phyloP scores from a whole-genome alignment of 2,329 filamentous ascomycete genomes.

The Clonostachys byssicola region DNA sequence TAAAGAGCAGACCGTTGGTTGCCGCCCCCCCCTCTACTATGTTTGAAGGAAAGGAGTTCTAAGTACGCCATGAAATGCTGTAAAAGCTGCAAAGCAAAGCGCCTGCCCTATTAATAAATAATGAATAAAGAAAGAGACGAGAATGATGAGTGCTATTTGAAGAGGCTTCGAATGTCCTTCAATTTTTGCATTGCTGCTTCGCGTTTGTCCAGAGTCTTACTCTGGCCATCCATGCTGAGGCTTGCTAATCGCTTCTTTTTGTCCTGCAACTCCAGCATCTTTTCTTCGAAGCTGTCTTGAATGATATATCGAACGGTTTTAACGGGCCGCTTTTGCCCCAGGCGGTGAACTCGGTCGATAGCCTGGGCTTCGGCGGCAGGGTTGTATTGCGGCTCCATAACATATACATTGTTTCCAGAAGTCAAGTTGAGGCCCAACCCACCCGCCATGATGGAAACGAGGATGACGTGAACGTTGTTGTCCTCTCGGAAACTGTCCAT shows the following conservation, averaged over 20 bases:
- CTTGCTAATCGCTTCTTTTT: conserved; percentile 92
- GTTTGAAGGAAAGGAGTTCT: too few relatives aligned
- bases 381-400: conserved; percentile 99
- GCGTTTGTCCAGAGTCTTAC: conserved; percentile 46
- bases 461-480: conserved; percentile 67
- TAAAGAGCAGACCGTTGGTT: too few relatives aligned
- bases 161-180: conserved; percentile 54
- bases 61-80: background rate
- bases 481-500: conserved; percentile 77
- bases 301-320: conserved; percentile 88
- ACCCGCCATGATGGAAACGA: conserved; percentile 89
- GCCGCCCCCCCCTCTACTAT: too few relatives aligned
- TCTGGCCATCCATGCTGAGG: conserved; percentile 70
- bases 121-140: conserved; percentile 2
- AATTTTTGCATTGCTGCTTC: conserved; percentile 57
- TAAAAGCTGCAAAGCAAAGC: background rate
- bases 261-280: conserved; percentile 82
- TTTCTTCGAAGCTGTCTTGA: conserved; percentile 86
- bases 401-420: conserved; percentile 79
- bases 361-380: conserved; percentile 93
- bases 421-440: conserved; percentile 91
- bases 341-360: conserved; percentile 84
- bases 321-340: conserved; percentile 87
- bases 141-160: conserved; percentile 33
- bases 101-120: background rate